These are phyloP conservation scores for Trypanosomatidae sp. DNA, from an alignment of 208 protist species.

Conservation along the genomic window DNA sequence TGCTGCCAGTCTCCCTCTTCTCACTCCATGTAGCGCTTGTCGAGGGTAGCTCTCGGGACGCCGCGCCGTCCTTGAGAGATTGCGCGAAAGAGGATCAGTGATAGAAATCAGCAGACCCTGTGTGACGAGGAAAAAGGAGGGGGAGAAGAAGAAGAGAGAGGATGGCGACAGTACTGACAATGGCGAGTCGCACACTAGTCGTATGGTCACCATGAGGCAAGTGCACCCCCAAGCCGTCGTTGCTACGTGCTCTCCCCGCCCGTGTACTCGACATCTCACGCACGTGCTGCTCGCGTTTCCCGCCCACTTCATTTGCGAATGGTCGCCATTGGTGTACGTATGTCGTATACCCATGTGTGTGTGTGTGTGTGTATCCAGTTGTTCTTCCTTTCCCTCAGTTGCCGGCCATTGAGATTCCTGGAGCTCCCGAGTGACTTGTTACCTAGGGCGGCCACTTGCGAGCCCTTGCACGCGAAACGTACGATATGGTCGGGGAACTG, in stretches of 20 bases:
- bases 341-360: background rate
- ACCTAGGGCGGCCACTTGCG: background rate
- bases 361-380: background rate
- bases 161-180: background rate
- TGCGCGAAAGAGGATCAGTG: background rate
- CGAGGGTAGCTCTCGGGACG: conserved; percentile 3
- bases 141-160: background rate
- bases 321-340: background rate
- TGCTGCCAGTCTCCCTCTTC: background rate
- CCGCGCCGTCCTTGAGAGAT: background rate
- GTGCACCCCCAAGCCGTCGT: background rate
- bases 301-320: background rate
- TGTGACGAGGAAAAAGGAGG: background rate
- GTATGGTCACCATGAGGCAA: background rate
- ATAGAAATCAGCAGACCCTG: background rate
- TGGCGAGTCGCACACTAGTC: background rate
- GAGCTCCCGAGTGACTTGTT: background rate
- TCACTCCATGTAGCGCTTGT: background rate
- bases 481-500: background rate
- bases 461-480: background rate
- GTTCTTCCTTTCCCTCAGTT: background rate
- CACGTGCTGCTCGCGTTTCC: background rate
- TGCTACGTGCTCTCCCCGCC: background rate
- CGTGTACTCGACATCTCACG: background rate
- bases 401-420: background rate